These are phyloP conservation scores for Tinospora cordifolia DNA, from an alignment of 164 flowering plant species.

Conservation along the genomic window DNA sequence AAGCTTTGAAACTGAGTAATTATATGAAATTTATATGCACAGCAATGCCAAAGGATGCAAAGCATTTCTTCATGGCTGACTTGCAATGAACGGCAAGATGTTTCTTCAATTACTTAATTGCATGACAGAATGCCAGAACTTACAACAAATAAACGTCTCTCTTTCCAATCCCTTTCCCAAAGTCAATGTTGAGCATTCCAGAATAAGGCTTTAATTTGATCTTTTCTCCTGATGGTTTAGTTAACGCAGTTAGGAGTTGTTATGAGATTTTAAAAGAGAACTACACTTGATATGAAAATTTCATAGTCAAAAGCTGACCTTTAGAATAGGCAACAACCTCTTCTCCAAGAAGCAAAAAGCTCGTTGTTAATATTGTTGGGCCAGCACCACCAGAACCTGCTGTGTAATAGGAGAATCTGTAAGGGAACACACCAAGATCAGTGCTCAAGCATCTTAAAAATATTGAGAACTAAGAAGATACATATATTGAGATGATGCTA, in stretches of 20 bases:
- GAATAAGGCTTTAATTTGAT: slow-evolving; percentile 78
- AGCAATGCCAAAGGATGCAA: neutral
- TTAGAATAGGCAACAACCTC: slow-evolving; percentile 85
- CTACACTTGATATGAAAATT: slow-evolving; percentile 2
- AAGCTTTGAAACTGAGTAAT: neutral
- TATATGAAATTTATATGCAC: neutral
- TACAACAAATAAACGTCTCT: slow-evolving; percentile 85
- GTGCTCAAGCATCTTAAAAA: neutral
- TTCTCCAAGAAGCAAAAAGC: slow-evolving; percentile 94
- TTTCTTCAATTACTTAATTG: neutral
- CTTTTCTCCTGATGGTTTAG: slow-evolving; percentile 52
- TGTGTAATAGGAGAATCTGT: slow-evolving; percentile 87
- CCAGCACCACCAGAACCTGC: slow-evolving; percentile 99
- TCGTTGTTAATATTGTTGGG: slow-evolving; percentile 92
- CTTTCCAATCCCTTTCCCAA: slow-evolving; percentile 86
- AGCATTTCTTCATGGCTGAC: neutral
- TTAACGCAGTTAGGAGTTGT: slow-evolving; percentile 10
- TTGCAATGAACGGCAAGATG: neutral
- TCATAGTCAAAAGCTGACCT: slow-evolving; percentile 38
- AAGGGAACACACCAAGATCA: slow-evolving; percentile 12
- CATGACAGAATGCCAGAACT: slow-evolving; percentile 32
- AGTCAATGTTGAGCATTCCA: slow-evolving; percentile 84
- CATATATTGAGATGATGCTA: neutral
- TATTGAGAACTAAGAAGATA: neutral
- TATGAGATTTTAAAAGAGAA: neutral